Evolutionary conservation across 192 early-diverging fungal species (phyloP), one percentile per base, ranked within the genome.

Genomic region (Backusella circina): DNA sequence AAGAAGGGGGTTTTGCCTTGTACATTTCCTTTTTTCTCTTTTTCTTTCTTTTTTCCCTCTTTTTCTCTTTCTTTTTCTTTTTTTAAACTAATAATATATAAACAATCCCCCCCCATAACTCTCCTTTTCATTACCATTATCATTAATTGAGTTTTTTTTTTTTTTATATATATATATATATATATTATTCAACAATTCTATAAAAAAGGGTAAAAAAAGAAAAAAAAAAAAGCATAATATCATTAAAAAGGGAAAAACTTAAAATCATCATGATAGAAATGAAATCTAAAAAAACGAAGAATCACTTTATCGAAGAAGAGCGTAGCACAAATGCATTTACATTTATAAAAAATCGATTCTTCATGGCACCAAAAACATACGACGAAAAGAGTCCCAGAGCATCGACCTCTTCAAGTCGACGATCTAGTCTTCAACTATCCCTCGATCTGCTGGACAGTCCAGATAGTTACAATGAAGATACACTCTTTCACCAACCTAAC

Each of bases 311-410:
- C 18, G 33, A 38, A 44, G 26, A 44, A 47, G 61, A 64, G 15
- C 57, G 65, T 35, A 64, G 64, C 33, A 65, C 57, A 15, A 64
- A 39, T 41, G 57, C 73, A 18, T 74, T 74, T n/a, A 66, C 73
- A 23, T 74, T 66, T 32, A 23, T 74, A 36, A 74, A 74, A 10
- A 74, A 64, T 66, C 57, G 73, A 21, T 38, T 74, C 5, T 74
- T 74, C 23, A 26, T 41, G 33, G 8, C 50, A 67, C n/a, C 73
- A 6, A 65, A n/a, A 13, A 61, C 30, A 23, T 61, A 23, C 26
- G 65, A 36, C 23, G 54, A 61, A 30, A 32, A 32, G 8, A 73
- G 71, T 13, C 69, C 69, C 47, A 37, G 69, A 31, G 33, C 73
- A 2, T 74, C 73, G 1, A 39, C 37, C 13, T 66, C 73, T 37